Conservation (phyloP, 2,329 filamentous ascomycete species). For the Cladosporium sp. region DNA sequence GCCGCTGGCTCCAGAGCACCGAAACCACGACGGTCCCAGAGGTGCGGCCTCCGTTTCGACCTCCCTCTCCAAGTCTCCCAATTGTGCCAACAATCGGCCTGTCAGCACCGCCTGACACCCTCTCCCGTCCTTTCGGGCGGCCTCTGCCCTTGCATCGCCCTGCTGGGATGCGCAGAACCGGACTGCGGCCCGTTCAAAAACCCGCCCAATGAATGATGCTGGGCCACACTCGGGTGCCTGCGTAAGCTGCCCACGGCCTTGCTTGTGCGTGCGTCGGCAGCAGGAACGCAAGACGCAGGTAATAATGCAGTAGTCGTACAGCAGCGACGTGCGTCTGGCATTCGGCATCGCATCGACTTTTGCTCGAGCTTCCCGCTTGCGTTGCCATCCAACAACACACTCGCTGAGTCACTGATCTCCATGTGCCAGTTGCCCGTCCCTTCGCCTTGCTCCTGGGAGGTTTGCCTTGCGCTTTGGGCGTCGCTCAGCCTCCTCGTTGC, state of each 20-base stretch:
- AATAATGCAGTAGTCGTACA: not conserved
- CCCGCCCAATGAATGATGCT: constrained; percentile 1
- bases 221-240: constrained; percentile 4
- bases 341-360: constrained; percentile 2
- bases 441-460: not conserved
- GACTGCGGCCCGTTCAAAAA: not conserved
- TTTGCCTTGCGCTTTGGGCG: constrained; percentile 10
- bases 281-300: constrained; percentile 1
- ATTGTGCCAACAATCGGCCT: not conserved
- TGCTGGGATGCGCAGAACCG: not conserved
- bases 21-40: constrained; percentile 3
- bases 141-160: constrained; percentile 9
- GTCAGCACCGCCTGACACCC: constrained; percentile 5
- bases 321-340: not conserved
- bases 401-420: constrained; percentile 1
- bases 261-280: not conserved
- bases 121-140: not conserved
- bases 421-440: not conserved
- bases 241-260: constrained; percentile 4
- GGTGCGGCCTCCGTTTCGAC: not conserved
- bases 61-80: too few species aligned
- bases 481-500: constrained; percentile 12
- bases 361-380: constrained; percentile 2
- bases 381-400: constrained; percentile 6
- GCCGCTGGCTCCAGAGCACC: not conserved